Conservation (phyloP, 192 early-diverging fungal species). For the Rhizophagus prolifer region DNA sequence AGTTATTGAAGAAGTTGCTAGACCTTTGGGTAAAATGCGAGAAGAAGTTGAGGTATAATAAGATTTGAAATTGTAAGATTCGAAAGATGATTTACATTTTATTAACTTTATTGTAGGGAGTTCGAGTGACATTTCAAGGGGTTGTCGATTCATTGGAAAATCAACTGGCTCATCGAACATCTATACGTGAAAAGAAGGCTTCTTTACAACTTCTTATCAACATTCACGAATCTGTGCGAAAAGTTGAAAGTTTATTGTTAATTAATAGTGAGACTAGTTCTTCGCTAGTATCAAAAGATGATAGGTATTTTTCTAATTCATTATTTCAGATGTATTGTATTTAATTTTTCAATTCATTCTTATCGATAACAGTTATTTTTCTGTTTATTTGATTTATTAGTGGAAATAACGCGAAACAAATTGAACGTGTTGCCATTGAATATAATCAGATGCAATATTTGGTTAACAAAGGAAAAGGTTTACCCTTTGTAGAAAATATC, state of each 20-base stretch:
- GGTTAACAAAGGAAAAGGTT: conserved; percentile 56
- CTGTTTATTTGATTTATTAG: conserved; percentile 18
- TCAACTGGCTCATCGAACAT: conserved; percentile 59
- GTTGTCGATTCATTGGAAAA: conserved; percentile 57
- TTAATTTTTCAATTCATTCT: not conserved
- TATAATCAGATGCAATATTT: conserved; percentile 83
- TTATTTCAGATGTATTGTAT: not conserved
- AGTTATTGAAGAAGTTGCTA: conserved; percentile 59
- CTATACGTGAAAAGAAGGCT: conserved; percentile 71
- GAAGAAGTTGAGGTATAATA: conserved; percentile 57
- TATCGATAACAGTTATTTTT: not conserved
- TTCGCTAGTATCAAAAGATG: conserved; percentile 27
- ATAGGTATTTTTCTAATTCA: conserved; percentile 25
- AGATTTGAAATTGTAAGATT: not conserved
- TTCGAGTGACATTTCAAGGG: conserved; percentile 47
- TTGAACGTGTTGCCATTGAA: conserved; percentile 83
- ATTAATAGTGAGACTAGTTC: conserved; percentile 44
- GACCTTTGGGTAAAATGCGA: conserved; percentile 62
- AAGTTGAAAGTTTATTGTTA: conserved; percentile 69
- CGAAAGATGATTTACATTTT: not conserved
- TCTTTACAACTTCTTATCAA: conserved; percentile 68
- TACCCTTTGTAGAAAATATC: conserved; percentile 71
- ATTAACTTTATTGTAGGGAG: conserved; percentile 40
- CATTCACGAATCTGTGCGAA: conserved; percentile 76
- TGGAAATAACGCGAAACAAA: conserved; percentile 61